Conservation (phyloP, 495 filamentous ascomycete genomes). For the Mytilinidion resinicola region DNA sequence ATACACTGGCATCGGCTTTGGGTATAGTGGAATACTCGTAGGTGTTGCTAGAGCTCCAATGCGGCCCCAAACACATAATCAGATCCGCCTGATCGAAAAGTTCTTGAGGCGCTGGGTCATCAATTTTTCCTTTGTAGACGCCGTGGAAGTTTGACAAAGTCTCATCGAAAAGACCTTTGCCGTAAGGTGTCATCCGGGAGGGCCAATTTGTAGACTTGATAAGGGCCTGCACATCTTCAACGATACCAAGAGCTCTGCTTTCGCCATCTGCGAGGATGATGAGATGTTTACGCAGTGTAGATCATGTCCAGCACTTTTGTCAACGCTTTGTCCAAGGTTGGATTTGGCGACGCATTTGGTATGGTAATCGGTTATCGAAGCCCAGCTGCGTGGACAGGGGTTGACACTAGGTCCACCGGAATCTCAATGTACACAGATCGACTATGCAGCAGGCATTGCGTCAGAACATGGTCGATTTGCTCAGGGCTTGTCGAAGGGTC, state of each 20-base stretch:
- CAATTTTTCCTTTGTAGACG: neutral
- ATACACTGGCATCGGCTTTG: neutral
- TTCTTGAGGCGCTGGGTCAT: neutral
- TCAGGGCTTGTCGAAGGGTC: constrained; percentile 35
- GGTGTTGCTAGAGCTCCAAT: constrained; percentile 12
- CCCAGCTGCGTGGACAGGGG: neutral
- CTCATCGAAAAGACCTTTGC: neutral
- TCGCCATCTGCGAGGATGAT: neutral
- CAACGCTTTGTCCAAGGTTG: neutral
- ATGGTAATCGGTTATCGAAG: neutral
- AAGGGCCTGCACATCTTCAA: neutral
- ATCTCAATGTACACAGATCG: constrained; percentile 41
- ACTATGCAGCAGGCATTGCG: constrained; percentile 36
- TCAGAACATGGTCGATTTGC: constrained; percentile 39
- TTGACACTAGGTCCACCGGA: constrained; percentile 38
- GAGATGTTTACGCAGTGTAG: neutral
- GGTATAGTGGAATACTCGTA: constrained; percentile 13
- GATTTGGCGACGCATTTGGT: no score
- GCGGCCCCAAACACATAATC: constrained; percentile 10
- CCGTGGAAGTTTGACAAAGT: constrained; percentile 5
- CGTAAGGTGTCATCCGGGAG: neutral
- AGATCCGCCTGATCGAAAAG: constrained; percentile 8
- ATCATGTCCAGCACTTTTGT: neutral
- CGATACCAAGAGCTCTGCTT: neutral
- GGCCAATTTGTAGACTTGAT: neutral